Evolutionary conservation across 176 grass and related monocot genomes (phyloP).

Genomic region (Oryza meyeriana): DNA sequence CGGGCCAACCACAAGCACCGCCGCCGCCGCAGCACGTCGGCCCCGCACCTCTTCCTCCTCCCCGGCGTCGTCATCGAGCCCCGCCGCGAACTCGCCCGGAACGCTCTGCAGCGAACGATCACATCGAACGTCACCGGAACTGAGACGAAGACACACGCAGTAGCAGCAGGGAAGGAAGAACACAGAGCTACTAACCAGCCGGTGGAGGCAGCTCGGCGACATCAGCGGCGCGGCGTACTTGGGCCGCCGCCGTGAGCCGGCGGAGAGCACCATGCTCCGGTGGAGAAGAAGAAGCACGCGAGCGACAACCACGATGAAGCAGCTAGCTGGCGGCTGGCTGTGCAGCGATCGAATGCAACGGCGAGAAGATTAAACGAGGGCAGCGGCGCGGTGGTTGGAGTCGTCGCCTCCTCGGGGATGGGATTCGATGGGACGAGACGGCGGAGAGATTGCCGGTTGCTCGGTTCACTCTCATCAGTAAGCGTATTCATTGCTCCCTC

Average conservation of each 20-base stretch:
- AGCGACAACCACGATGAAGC: not conserved
- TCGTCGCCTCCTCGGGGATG: not conserved
- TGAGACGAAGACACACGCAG: no score
- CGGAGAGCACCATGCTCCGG: conserved; percentile 8
- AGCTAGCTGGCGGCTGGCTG: not conserved
- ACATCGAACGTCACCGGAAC: not conserved
- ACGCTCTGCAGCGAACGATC: conserved; percentile 15
- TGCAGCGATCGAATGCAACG: not conserved
- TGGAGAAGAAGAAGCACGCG: no score
- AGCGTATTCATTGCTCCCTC: no score
- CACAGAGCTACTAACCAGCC: conserved; percentile 30
- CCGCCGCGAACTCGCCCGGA: conserved; percentile 20
- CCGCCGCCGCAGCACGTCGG: not conserved
- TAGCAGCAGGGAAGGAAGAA: no score
- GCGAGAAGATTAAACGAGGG: not conserved
- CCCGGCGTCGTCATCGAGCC: conserved; percentile 14
- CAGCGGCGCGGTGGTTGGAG: not conserved
- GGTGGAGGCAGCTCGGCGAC: conserved; percentile 14
- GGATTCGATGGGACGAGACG: not conserved
- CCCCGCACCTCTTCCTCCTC: no score
- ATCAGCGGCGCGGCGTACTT: conserved; percentile 27
- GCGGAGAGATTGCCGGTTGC: no score
- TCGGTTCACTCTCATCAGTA: no score
- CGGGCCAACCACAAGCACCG: conserved; percentile 25
- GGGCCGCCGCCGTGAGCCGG: not conserved